Conservation (phyloP, 148 eudicot species). For the Camellia japonica region DNA sequence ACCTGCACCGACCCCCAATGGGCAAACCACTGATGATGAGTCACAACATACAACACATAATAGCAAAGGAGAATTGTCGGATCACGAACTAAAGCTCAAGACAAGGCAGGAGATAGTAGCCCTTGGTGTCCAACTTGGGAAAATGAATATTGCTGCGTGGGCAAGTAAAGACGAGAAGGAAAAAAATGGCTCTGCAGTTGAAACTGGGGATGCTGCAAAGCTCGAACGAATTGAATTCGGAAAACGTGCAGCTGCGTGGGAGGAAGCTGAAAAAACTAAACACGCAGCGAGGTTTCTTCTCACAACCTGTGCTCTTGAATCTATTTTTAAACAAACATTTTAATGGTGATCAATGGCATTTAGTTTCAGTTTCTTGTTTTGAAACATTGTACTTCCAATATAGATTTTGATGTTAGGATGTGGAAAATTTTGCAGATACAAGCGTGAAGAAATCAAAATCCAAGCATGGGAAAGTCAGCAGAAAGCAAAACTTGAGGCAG, state of each 20-base stretch:
- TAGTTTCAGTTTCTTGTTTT: neutral
- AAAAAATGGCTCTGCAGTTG: slow-evolving; percentile 28
- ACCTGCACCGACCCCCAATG: slow-evolving; percentile 40
- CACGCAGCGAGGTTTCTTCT: slow-evolving; percentile 66
- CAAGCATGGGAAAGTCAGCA: slow-evolving; percentile 97
- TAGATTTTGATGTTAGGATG: neutral
- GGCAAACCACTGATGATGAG: slow-evolving; percentile 22
- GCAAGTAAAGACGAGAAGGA: slow-evolving; percentile 88
- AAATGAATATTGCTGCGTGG: slow-evolving; percentile 97
- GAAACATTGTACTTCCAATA: neutral
- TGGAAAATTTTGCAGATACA: slow-evolving; percentile 45
- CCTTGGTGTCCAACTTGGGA: slow-evolving; percentile 89
- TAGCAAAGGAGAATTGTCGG: slow-evolving; percentile 55
- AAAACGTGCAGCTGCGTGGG: slow-evolving; percentile 90
- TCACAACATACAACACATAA: slow-evolving; percentile 19
- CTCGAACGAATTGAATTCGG: slow-evolving; percentile 50
- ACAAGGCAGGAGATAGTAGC: slow-evolving; percentile 86
- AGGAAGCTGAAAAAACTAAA: slow-evolving; percentile 85
- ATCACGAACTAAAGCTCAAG: slow-evolving; percentile 76
- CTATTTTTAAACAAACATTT: neutral
- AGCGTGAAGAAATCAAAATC: slow-evolving; percentile 84
- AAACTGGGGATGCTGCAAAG: slow-evolving; percentile 31
- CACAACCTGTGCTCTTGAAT: neutral
- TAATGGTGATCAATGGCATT: slow-evolving; percentile 8
- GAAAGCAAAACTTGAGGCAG: slow-evolving; percentile 78